phyloP scores from a whole-genome alignment of 371 early-diverging fungal genomes.

The Mortierella sp. region DNA sequence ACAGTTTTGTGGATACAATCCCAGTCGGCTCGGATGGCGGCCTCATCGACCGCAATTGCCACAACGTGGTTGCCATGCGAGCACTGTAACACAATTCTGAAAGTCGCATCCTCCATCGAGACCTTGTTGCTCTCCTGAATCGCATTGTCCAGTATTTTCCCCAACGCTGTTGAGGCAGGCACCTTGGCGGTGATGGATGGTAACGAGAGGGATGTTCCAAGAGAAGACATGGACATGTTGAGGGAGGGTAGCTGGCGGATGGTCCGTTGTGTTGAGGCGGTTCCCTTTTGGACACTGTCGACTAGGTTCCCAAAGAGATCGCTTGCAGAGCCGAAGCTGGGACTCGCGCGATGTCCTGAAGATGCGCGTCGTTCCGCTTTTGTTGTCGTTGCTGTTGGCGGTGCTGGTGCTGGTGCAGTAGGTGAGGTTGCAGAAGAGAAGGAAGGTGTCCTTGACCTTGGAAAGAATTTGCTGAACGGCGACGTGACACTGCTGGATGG shows the following conservation, averaged over 20 bases:
- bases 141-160: conserved; percentile 37
- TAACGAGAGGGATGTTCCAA: conserved; percentile 22
- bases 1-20: conserved; percentile 53
- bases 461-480: conserved; percentile 27
- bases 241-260: conserved; percentile 41
- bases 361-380: conserved; percentile 17
- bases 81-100: conserved; percentile 49
- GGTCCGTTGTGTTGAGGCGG: conserved; percentile 25
- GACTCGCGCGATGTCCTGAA: conserved; percentile 18
- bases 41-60: conserved; percentile 34
- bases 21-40: conserved; percentile 46
- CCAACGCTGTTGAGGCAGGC: conserved; percentile 21
- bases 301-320: conserved; percentile 45
- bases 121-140: conserved; percentile 35
- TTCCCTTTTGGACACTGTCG: conserved; percentile 39
- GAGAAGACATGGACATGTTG: conserved; percentile 23
- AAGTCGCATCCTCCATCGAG: conserved; percentile 42
- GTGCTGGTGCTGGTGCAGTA: background rate
- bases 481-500: conserved; percentile 7
- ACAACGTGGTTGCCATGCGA: conserved; percentile 46
- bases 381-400: background rate
- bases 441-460: conserved; percentile 23
- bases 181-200: conserved; percentile 19
- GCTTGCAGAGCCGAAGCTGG: conserved; percentile 39
- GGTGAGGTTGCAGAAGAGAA: background rate